Evolutionary conservation across 768 basidiomycete genomes (phyloP).

Genomic region (Crassisporium funariophilum): DNA sequence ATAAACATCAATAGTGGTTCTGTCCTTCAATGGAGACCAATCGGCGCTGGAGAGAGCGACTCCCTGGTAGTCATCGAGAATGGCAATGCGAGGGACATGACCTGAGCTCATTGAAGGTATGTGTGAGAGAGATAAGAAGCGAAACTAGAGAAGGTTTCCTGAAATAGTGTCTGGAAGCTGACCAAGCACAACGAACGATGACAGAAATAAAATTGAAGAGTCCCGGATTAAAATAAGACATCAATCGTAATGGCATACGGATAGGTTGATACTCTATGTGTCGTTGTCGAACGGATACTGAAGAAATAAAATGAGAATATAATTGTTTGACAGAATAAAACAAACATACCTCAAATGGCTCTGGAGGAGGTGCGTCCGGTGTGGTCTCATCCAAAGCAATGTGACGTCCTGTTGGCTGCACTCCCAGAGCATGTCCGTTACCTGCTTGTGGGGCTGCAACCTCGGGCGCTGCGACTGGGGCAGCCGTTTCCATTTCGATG

Average conservation of each 20-base stretch:
- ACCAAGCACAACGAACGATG: slow-evolving; percentile 19
- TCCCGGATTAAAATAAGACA: slow-evolving; percentile 19
- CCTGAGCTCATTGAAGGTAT: slow-evolving; percentile 14
- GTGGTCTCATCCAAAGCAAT: slow-evolving; percentile 71
- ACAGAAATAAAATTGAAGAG: slow-evolving; percentile 13
- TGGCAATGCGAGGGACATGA: slow-evolving; percentile 41
- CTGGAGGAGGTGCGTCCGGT: slow-evolving; percentile 76
- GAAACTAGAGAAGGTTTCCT: slow-evolving; percentile 4
- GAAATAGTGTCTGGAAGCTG: slow-evolving; percentile 14
- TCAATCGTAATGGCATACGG: slow-evolving; percentile 17
- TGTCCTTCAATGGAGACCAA: slow-evolving; percentile 49
- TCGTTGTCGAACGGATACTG: slow-evolving; percentile 82
- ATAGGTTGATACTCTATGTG: slow-evolving; percentile 38
- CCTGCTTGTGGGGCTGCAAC: slow-evolving; percentile 31
- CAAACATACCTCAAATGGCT: slow-evolving; percentile 77
- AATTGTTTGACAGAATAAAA: slow-evolving; percentile 6
- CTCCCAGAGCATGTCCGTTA: slow-evolving; percentile 32
- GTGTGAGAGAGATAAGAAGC: slow-evolving; percentile 3
- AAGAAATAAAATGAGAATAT: slow-evolving; percentile 23
- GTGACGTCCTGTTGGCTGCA: slow-evolving; percentile 48
- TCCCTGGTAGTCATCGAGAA: slow-evolving; percentile 64
- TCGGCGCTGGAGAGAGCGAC: slow-evolving; percentile 54
- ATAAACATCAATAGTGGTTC: slow-evolving; percentile 46
- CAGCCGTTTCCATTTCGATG: slow-evolving; percentile 57
- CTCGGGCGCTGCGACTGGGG: slow-evolving; percentile 27